Evolutionary conservation across 768 basidiomycete species (phyloP), one percentile per base, ranked within the genome.

Genomic region (Pulveroboletus sp.): DNA sequence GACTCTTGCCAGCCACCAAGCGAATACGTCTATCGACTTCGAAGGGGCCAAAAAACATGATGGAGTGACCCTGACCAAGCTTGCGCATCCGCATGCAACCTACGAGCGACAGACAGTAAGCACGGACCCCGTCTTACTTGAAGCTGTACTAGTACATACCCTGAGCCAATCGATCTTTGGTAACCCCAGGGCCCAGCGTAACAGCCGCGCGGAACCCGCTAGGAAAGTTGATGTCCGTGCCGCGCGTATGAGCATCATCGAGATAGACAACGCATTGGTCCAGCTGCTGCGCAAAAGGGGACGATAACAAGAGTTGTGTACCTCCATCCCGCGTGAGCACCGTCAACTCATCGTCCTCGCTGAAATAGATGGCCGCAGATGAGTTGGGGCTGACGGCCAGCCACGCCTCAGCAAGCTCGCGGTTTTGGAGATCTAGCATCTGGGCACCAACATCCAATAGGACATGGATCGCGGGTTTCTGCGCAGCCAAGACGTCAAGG

Each of bases 381-480:
- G 57, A 33, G 19, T 40, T 37, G 1, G 44, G 19, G 10, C 45
- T 60, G 37, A 51, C 45, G 17, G 41, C 31, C 5, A 81, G 59
- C 81, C 80, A 81, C 2, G 55, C 36, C 17, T 45, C 32, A 2
- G 68, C 75, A 5, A 81, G 43, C 21, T 75, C 63, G 2, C 55
- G 29, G 50, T 79, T 81, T 20, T 67, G 59, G 45, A 78, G 61
- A 37, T 81, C 78, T 9, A 81, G 60, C 63, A 81, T 75, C 51
- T 81, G 79, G 0, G 79, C 79, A 4, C 79, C 80, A 12, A 81
- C 78, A 37, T 81, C 79, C 14, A 81, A 60, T 17, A 81, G 59
- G 6, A 81, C 77, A 20, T 67, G 68, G 23, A 80, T 66, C n/a
- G 65, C 58, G 4, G 71, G 73, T 1, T 45, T 45, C 51, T 76